Conservation (phyloP, 192 early-diverging fungal species). For the Backusella macrospora region DNA sequence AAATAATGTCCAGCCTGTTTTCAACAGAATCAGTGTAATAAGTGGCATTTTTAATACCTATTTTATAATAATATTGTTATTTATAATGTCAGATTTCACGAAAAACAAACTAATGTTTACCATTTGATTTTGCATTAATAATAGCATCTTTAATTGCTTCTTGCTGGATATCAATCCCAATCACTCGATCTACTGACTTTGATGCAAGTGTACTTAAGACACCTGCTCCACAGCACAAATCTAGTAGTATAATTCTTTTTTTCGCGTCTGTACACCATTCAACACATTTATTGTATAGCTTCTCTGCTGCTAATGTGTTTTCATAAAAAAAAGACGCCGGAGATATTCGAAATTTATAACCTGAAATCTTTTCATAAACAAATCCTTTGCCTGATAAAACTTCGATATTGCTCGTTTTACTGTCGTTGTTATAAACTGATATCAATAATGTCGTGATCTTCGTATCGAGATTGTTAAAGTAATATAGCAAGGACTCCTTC, state of each 20-base stretch:
- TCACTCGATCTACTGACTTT: not conserved
- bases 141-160: not conserved
- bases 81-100: too few relatives aligned
- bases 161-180: not conserved
- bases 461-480: not conserved
- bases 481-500: not conserved
- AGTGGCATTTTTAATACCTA: slow-evolving; percentile 50
- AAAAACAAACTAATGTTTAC: not conserved
- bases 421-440: not conserved
- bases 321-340: not conserved
- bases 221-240: not conserved
- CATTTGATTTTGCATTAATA: not conserved
- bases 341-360: not conserved
- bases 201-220: not conserved
- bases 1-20: slow-evolving; percentile 43
- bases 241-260: not conserved
- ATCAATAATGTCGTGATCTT: not conserved
- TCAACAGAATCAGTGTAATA: slow-evolving; percentile 67
- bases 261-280: not conserved
- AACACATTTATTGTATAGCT: not conserved
- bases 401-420: not conserved
- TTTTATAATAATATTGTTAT: too few relatives aligned
- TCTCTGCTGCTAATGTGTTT: not conserved
- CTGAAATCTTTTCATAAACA: not conserved
- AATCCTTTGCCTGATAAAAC: not conserved